Evolutionary conservation across 225 moss, liverwort and hornwort genomes (phyloP), one percentile per base, ranked within the genome.

Genomic region (Pseudisothecium myosuroides): DNA sequence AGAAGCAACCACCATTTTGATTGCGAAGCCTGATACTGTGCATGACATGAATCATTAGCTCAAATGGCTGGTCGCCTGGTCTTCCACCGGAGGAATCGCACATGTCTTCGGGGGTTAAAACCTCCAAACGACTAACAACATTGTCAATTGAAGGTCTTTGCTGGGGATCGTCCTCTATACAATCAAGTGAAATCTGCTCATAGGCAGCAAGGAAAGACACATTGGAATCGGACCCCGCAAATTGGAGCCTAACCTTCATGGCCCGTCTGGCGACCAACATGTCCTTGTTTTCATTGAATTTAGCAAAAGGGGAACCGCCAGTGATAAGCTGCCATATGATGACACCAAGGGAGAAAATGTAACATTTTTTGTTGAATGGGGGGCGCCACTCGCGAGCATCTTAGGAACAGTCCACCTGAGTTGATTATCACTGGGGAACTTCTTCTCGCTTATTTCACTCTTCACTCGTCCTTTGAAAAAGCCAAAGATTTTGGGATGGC

Each of bases 311-410:
- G 18, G 76, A 76, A 14, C 36, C 86, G 17, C 59, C 58, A 14
- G 90, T 90, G 29, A 90, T 83, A 23, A 87, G 90, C 31, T 90
- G 74, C 90, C 90, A 86, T 39, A 86, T 83, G 86, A 90, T 90
- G 58, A 89, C 89, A 54, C 85, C 89, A 47, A 86, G 18, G 36
- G 85, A 90, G 28, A 87, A 90, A 21, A 90, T 86, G 82, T 90
- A 83, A 83, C 86, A 65, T 58, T 81, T 87, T 62, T 90, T 83
- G 17, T 87, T 77, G 90, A 55, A 76, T 20, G 26, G 41, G 65
- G 82, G 82, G n/a, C 90, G 83, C 11, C 26, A 11, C 13, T 45
- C 3, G 11, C 6, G 41, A 90, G 90, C 90, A 90, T 90, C 73
- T 90, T 83, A 62, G 87, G 86, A 83, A 87, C 90, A 39, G 90